A percentile compares a stretch with the other conserved stretches of the same genome.
These are phyloP conservation scores for Hymenoscyphus occultus DNA, from an alignment of 2,329 filamentous ascomycete genomes.

Conservation along the genomic window DNA sequence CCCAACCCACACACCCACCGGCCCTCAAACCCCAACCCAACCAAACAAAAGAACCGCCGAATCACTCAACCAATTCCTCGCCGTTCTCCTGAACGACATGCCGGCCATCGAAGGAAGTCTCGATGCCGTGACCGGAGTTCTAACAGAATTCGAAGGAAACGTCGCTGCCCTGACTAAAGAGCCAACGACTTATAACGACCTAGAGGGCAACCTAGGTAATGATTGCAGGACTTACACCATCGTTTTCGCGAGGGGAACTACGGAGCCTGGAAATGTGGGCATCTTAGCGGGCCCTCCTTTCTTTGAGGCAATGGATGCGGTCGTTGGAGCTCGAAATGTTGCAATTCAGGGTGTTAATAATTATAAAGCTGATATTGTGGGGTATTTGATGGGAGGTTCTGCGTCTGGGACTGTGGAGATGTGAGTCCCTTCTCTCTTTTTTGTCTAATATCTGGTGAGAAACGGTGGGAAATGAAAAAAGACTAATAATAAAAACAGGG, in stretches of 20 bases:
- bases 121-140: constrained; percentile 17
- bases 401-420: constrained; percentile 27
- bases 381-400: constrained; percentile 31
- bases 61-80: constrained; percentile 29
- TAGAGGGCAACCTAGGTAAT: constrained; percentile 12
- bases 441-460: neutral
- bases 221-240: constrained; percentile 39
- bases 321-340: constrained; percentile 23
- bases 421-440: constrained; percentile 17
- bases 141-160: constrained; percentile 27
- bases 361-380: constrained; percentile 34
- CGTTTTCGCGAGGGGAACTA: constrained; percentile 48
- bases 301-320: constrained; percentile 29
- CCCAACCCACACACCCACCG: neutral
- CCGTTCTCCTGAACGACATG: constrained; percentile 26
- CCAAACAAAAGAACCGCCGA: constrained; percentile 7
- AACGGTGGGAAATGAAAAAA: neutral
- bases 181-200: constrained; percentile 30
- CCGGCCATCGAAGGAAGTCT: constrained; percentile 28
- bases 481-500: constrained; percentile 20
- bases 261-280: constrained; percentile 47
- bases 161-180: constrained; percentile 25
- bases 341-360: constrained; percentile 35
- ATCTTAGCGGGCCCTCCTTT: constrained; percentile 36
- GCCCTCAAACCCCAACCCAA: neutral